Percentiles rank a stretch among this genome's conserved stretches.
Evolutionary conservation across 2,329 filamentous ascomycete species (phyloP).

Genomic region (Tolypocladium inflatum): DNA sequence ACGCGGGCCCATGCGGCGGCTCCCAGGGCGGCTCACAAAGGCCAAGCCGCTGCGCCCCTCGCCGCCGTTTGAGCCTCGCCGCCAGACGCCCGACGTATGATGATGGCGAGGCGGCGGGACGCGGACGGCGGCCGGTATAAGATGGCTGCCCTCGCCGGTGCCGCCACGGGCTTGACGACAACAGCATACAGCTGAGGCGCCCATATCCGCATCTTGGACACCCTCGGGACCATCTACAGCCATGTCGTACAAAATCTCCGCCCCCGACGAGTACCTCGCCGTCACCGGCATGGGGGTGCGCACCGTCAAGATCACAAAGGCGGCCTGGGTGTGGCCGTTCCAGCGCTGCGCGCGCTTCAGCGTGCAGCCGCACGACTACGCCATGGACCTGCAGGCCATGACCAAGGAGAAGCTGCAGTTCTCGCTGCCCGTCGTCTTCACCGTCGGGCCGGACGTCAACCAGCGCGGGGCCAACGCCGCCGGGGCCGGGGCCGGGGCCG

Average conservation of each 20-base stretch:
- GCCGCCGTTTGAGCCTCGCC: not conserved
- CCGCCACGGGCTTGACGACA: too few relatives aligned
- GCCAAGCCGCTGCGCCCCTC: not conserved
- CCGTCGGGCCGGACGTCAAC: conserved; percentile 71
- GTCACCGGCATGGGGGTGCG: conserved; percentile 71
- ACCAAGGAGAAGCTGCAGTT: conserved; percentile 83
- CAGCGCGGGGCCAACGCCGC: conserved; percentile 36
- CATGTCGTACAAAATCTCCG: conserved; percentile 59
- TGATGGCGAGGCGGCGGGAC: too few relatives aligned
- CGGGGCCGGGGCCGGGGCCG: too few relatives aligned
- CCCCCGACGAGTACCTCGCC: conserved; percentile 77
- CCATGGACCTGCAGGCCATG: conserved; percentile 78
- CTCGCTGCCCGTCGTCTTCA: conserved; percentile 74
- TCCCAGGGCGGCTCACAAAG: too few relatives aligned
- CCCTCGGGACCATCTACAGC: too few relatives aligned
- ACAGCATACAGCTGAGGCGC: too few relatives aligned
- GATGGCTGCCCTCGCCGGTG: too few relatives aligned
- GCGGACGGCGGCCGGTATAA: too few relatives aligned
- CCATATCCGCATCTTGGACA: too few relatives aligned
- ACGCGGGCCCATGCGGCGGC: not conserved
- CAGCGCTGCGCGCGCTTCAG: conserved; percentile 55
- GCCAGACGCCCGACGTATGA: not conserved
- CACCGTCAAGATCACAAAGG: conserved; percentile 69
- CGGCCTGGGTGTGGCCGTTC: conserved; percentile 61
- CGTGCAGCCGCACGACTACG: conserved; percentile 72